Base-by-base conservation (phyloP, 2,329 filamentous ascomycete species). In the Xylariomycetidae sp. region DNA sequence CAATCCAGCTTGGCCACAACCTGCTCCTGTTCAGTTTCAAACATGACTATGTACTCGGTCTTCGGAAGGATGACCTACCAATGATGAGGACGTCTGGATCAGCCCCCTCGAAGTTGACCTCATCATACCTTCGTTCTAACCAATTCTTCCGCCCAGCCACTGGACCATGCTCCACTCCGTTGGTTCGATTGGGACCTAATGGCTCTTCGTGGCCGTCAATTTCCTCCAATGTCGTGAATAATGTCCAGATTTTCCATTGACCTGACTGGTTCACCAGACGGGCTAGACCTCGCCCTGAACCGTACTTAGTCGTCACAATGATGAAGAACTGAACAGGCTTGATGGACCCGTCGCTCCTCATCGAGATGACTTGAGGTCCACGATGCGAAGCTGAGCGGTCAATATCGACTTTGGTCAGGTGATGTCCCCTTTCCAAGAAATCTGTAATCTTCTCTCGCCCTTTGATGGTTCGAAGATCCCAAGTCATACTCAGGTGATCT, bases 31-130 rank as follows among this genome's bases (percentile, higher is more conserved):
- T n/a, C n/a, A n/a, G n/a, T n/a, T n/a, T n/a, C n/a, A n/a, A n/a
- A n/a, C n/a, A n/a, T n/a, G n/a, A n/a, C n/a, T n/a, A n/a, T n/a
- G n/a, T n/a, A n/a, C n/a, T n/a, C n/a, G n/a, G n/a, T n/a, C n/a
- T n/a, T n/a, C n/a, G n/a, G 8, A 25, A 22, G 3, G 4, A 12
- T 25, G 29, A 39, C 53, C 42, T 48, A 64, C 74, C 74, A 30
- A 82, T 57, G 30, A 81, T 66, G 14, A 82, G 45, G 3, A 80
- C 74, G 2, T 65, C 62, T 0, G 77, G 77, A 7, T 64, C 64
- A 2, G 50, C 50, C 16, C 69, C 58, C 8, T 53, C 51, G 37
- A 72, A 74, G n/a, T 74, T 67, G 1, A 48, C 42, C 34, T 73
- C 69, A 1, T 57, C 59, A 5, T 45, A 53, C 22, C 73, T 65